Evolutionary conservation across 805 yeast species (phyloP), one percentile per base, ranked within the genome.

Genomic region (Wickerhamiella parazyma): DNA sequence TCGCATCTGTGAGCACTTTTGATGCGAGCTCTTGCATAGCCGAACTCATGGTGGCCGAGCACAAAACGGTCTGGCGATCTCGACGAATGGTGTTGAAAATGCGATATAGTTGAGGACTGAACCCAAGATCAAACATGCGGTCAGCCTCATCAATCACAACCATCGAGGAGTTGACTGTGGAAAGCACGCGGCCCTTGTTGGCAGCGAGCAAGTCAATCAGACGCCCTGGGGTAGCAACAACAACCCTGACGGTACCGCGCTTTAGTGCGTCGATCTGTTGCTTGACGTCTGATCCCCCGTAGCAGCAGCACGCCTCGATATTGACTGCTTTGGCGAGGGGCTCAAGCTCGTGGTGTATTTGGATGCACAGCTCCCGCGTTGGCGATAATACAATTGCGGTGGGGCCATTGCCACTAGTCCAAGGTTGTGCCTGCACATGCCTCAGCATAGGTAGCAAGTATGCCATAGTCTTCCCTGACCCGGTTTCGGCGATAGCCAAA

Each of bases 71-170:
- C 55, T 89, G 97, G 39, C 80, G 68, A 56, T 87, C 95, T 0
- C 91, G 91, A 39, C 96, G 68, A 2, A 84, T 69, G 29, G 80
- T 80, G 12, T 72, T 68, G 56, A 86, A 68, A 18, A 91, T 79
- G 54, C 84, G 83, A 51, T 73, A 76, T 3, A 91, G 85, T 57
- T 91, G 98, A 0, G 98, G 97, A 53, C 85, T 97, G 62, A 91
- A 91, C 1, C 98, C 98, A 72, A 91, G 67, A 59, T 91, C 98
- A 64, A 89, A 89, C 81, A 91, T 78, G 49, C 98, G 65, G 61
- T 91, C 98, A 1, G 97, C 96, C 39, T 91, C 98, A 58, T 91
- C 98, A 47, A 91, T 64, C 0, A 87, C 93, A n/a, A 85, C 69
- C 59, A 78, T 85, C 0, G 95, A 78, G 5, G 81, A 76, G 35